phyloP scores from a whole-genome alignment of 495 filamentous ascomycete genomes.

The Physcia stellaris region DNA sequence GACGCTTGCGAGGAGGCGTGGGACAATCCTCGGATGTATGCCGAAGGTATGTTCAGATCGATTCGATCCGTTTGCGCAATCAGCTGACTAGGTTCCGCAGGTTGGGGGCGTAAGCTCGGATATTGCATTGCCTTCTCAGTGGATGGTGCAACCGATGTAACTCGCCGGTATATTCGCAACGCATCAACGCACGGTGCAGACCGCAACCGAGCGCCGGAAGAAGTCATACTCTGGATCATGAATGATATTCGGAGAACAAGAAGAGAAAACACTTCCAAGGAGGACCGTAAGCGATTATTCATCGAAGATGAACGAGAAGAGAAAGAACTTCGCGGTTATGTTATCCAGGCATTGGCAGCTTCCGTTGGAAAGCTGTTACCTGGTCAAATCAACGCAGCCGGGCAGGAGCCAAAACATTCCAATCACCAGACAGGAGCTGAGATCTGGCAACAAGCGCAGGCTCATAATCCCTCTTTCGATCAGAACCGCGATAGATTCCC shows the following conservation, averaged over 20 bases:
- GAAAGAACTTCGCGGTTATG: conserved; percentile 63
- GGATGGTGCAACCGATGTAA: conserved; percentile 92
- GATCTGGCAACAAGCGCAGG: conserved; percentile 14
- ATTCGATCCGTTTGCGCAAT: not conserved
- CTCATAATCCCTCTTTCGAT: too few relatives aligned
- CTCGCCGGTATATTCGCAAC: conserved; percentile 85
- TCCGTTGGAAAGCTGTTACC: conserved; percentile 44
- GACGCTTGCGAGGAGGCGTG: conserved; percentile 90
- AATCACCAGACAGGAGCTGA: conserved; percentile 8
- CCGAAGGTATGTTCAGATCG: conserved; percentile 50
- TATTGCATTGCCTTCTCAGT: conserved; percentile 96
- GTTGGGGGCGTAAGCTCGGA: conserved; percentile 86
- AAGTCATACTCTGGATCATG: conserved; percentile 76
- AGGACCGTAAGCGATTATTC: conserved; percentile 65
- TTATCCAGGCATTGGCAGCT: conserved; percentile 55
- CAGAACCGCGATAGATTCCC: too few relatives aligned
- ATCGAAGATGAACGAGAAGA: conserved; percentile 86
- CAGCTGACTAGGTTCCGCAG: conserved; percentile 20
- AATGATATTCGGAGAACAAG: conserved; percentile 78
- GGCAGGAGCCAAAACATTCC: conserved; percentile 12
- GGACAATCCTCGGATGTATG: conserved; percentile 88
- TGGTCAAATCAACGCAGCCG: not conserved
- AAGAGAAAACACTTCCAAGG: conserved; percentile 62
- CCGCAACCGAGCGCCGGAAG: conserved; percentile 66
- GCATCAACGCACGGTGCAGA: conserved; percentile 54